Evolutionary conservation across 768 basidiomycete species (phyloP), one percentile per base, ranked within the genome.

Genomic region (Agaricus bisporus): DNA sequence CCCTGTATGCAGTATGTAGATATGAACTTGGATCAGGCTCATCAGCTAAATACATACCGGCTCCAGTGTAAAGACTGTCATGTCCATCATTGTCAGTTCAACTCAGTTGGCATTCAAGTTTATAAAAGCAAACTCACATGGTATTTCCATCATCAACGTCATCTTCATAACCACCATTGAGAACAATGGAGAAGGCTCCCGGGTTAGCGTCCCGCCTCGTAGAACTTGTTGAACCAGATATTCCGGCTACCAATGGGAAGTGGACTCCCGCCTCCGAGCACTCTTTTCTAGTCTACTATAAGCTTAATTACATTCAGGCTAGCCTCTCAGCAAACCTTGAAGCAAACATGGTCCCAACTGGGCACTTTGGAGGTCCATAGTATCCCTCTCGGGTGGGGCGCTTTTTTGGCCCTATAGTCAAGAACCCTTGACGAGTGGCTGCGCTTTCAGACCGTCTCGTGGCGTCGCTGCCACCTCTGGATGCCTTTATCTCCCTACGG

Each of bases 121-220:
- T 32, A 32, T 15, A 14, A 12, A 39, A 46, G 20, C 45, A 17
- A 25, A 63, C 70, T 49, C 54, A 74, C 74, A 75, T 60, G 20
- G 62, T 60, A 2, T 74, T 66, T 7, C 76, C 75, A 0, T 66
- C 45, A 48, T 76, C 76, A 2, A 51, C 28, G 55, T 77, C 70
- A 41, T 77, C 76, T 39, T 69, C 68, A 43, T 78, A 76, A 2
- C 69, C 67, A 5, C 67, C 66, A 12, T 71, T 73, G 2, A 74
- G 48, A 32, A 70, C 69, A 18, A 78, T 67, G 0, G 76, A 76
- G 54, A 63, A 72, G 1, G 75, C 74, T 1, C 75, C 76, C 2
- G 58, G 39, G 3, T 41, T 51, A 7, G 5, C 8, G 29, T 42
- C 29, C 22, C 12, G 41, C 39, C 25, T 54, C 2, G 18, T 18